Conservation (phyloP, 202 grass and related monocot genomes). For the Digitaria exilis region DNA sequence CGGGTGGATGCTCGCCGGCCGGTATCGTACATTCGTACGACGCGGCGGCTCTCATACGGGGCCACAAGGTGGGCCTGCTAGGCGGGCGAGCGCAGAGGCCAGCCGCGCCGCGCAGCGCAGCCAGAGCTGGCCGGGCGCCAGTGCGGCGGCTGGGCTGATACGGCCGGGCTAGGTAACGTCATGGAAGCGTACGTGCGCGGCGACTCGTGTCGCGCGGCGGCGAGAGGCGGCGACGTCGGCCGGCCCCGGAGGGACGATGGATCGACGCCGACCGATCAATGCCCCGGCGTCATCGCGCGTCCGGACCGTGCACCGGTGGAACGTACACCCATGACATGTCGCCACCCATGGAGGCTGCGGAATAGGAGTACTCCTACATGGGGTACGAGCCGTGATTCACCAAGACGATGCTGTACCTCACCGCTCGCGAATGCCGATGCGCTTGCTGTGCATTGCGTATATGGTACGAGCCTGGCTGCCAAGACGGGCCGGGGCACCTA, state of each 20-base stretch:
- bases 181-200: neutral
- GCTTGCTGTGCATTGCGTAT: neutral
- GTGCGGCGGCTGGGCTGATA: neutral
- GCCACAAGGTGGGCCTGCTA: neutral
- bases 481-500: neutral
- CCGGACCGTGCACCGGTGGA: neutral
- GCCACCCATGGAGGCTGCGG: neutral
- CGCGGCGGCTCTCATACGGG: conserved; percentile 10
- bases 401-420: conserved; percentile 40
- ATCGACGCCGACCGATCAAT: conserved; percentile 1
- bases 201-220: conserved; percentile 6
- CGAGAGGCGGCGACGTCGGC: neutral
- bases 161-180: conserved; percentile 21
- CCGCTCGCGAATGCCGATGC: neutral
- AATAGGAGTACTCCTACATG: too few relatives aligned
- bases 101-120: too few relatives aligned
- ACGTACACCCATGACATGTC: conserved; percentile 25
- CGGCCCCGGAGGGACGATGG: neutral
- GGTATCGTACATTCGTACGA: conserved; percentile 4
- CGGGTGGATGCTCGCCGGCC: neutral
- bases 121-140: neutral
- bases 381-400: conserved; percentile 16
- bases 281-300: too few relatives aligned
- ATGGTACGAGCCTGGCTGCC: neutral
- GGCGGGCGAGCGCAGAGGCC: neutral